Evolutionary conservation across 179 eudicot species (phyloP).

Genomic region (Silene coronaria): DNA sequence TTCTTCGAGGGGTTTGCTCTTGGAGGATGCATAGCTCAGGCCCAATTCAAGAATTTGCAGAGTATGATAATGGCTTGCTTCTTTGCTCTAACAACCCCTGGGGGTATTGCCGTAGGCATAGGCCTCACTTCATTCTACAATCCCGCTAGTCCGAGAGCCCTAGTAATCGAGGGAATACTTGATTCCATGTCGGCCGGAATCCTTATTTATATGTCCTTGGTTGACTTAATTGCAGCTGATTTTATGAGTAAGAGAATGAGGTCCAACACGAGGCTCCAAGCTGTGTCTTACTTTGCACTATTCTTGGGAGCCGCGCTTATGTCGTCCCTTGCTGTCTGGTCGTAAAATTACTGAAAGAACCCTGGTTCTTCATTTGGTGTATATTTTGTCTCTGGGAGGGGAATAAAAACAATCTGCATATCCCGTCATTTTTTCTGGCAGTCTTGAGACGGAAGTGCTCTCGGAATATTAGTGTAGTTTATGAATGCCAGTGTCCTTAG

Average conservation of each 20-base stretch:
- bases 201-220: slow-evolving; percentile 78
- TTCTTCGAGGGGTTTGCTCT: slow-evolving; percentile 49
- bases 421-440: not conserved
- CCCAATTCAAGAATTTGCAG: slow-evolving; percentile 43
- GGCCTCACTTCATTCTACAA: slow-evolving; percentile 54
- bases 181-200: slow-evolving; percentile 82
- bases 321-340: slow-evolving; percentile 77
- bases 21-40: slow-evolving; percentile 44
- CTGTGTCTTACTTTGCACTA: slow-evolving; percentile 61
- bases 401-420: not conserved
- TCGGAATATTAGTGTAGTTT: not conserved
- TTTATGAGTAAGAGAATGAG: slow-evolving; percentile 83
- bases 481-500: not conserved
- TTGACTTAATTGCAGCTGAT: slow-evolving; percentile 85
- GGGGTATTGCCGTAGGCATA: slow-evolving; percentile 58
- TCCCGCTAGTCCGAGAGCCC: slow-evolving; percentile 59
- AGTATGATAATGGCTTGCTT: slow-evolving; percentile 68
- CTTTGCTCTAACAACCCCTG: slow-evolving; percentile 71
- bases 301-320: slow-evolving; percentile 70
- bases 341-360: slow-evolving; percentile 25
- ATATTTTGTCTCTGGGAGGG: not conserved
- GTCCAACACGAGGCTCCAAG: slow-evolving; percentile 60
- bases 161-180: slow-evolving; percentile 63
- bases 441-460: not conserved
- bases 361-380: not conserved